Conservation (phyloP, 495 filamentous ascomycete species). For the Penicillium robsamsonii region DNA sequence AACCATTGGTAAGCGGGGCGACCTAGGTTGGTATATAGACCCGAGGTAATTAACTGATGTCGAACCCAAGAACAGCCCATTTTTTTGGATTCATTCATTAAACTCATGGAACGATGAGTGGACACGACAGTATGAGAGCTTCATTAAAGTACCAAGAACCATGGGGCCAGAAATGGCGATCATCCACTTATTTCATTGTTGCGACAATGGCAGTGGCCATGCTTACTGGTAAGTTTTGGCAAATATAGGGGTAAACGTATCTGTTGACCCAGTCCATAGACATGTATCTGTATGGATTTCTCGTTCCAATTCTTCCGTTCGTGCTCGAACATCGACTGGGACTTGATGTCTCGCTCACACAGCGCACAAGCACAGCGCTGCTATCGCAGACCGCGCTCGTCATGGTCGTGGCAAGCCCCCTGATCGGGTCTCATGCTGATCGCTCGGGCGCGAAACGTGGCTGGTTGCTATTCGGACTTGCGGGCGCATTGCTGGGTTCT, state of each 20-base stretch:
- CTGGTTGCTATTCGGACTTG: constrained; percentile 17
- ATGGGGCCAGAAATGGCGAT: constrained; percentile 21
- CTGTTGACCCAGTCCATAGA: constrained; percentile 48
- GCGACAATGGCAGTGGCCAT: constrained; percentile 25
- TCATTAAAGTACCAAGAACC: neutral
- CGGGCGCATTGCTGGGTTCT: constrained; percentile 7
- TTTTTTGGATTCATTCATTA: neutral
- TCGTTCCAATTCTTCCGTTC: constrained; percentile 30
- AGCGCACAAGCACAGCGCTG: constrained; percentile 23
- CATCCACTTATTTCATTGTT: constrained; percentile 25
- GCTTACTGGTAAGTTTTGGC: constrained; percentile 39
- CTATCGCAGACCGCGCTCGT: constrained; percentile 23
- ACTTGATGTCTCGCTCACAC: constrained; percentile 21
- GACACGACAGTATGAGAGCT: neutral
- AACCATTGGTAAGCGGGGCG: neutral
- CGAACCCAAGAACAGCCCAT: neutral
- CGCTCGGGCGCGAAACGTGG: constrained; percentile 12
- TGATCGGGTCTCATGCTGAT: constrained; percentile 23
- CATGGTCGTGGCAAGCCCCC: constrained; percentile 22
- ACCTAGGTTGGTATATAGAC: neutral
- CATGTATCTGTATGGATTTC: constrained; percentile 29
- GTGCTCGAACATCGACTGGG: constrained; percentile 29
- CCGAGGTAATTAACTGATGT: neutral
- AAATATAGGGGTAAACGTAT: neutral
- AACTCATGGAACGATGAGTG: neutral